phyloP scores from a whole-genome alignment of 352 stramenopile genomes.

The Pythium dissotocum region DNA sequence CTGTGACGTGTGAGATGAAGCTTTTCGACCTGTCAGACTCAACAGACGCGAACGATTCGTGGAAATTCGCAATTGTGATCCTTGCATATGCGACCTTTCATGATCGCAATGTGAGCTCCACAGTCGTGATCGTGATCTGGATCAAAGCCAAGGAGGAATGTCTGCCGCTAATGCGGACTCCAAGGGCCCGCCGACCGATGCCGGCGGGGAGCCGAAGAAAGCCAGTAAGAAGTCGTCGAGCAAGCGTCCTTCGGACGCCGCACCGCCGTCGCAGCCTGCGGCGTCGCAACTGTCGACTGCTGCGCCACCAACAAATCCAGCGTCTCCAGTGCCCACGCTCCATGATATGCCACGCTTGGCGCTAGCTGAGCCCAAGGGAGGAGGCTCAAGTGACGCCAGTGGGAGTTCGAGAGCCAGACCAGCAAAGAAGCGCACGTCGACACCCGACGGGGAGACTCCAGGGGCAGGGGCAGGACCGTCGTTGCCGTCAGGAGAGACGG shows the following conservation, averaged over 20 bases:
- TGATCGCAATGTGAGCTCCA: too few species aligned
- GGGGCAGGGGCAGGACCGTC: constrained; percentile 1
- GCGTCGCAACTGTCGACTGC: constrained; percentile 22
- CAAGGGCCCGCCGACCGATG: constrained; percentile 3
- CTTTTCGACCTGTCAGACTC: background rate
- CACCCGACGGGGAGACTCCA: constrained; percentile 17
- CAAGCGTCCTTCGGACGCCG: constrained; percentile 5
- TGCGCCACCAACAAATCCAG: constrained; percentile 8
- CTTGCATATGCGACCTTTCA: background rate
- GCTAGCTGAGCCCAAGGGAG: constrained; percentile 48
- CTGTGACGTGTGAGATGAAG: background rate
- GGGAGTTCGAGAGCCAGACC: constrained; percentile 25
- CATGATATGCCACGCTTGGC: constrained; percentile 41
- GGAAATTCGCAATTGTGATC: background rate
- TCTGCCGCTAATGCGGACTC: constrained; percentile 11
- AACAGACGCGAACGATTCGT: background rate
- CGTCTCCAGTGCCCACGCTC: constrained; percentile 24
- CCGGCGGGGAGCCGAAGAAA: constrained; percentile 6
- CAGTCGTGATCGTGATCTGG: too few species aligned
- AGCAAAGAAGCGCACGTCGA: constrained; percentile 51
- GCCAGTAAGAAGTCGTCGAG: constrained; percentile 19
- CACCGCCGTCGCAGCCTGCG: background rate
- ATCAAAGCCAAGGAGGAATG: background rate
- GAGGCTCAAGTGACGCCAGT: constrained; percentile 11
- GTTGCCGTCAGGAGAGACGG: constrained; percentile 9